These are phyloP conservation scores for Gastrolobium bilobum DNA, from an alignment of 306 rosid genomes.

Conservation along the genomic window DNA sequence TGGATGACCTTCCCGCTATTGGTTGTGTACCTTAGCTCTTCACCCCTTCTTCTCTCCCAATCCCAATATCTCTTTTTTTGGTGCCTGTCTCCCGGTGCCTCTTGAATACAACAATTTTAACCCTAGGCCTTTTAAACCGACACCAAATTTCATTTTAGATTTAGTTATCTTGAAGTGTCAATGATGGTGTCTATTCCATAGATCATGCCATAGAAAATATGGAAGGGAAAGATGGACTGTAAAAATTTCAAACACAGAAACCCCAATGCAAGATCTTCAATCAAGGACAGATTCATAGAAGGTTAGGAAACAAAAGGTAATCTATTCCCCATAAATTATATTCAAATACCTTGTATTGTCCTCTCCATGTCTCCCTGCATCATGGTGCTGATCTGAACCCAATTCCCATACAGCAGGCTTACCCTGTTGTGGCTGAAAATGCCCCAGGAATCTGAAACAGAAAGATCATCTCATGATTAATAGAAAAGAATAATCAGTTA, in stretches of 20 bases:
- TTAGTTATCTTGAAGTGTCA: neutral
- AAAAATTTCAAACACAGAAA: slow-evolving; percentile 15
- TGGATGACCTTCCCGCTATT: slow-evolving; percentile 11
- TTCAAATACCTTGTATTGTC: slow-evolving; percentile 60
- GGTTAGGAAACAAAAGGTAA: slow-evolving; percentile 11
- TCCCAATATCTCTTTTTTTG: neutral
- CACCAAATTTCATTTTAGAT: neutral
- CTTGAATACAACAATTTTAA: slow-evolving; percentile 22
- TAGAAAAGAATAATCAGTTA: slow-evolving; percentile 27
- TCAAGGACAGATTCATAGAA: slow-evolving; percentile 6
- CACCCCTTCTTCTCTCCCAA: neutral
- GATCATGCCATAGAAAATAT: slow-evolving; percentile 8
- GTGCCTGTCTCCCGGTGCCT: neutral
- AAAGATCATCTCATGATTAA: slow-evolving; percentile 31
- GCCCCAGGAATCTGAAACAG: slow-evolving; percentile 82
- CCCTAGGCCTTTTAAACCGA: neutral
- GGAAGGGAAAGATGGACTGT: slow-evolving; percentile 11
- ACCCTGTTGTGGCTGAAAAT: slow-evolving; percentile 84
- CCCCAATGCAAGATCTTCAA: slow-evolving; percentile 19
- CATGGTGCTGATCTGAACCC: slow-evolving; percentile 81
- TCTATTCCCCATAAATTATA: slow-evolving; percentile 7
- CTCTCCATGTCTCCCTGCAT: slow-evolving; percentile 62
- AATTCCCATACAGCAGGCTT: slow-evolving; percentile 92
- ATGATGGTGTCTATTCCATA: neutral
- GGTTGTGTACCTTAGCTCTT: neutral